Base-by-base conservation (phyloP, 192 early-diverging fungal genomes). In the Coemansia sp. region DNA sequence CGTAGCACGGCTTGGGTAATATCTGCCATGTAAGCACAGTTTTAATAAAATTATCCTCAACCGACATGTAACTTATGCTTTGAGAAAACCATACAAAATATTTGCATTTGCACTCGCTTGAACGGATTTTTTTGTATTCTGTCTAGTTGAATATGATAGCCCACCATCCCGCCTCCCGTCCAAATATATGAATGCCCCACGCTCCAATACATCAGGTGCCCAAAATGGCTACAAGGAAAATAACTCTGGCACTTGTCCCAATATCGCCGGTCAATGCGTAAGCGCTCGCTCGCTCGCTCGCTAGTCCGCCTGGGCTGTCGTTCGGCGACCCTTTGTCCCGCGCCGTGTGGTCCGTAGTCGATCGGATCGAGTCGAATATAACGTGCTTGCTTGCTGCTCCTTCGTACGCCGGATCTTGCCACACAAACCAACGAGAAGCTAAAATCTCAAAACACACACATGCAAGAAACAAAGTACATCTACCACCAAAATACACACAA, bases 91-190 rank as follows among this genome's bases (percentile, higher is more conserved):
- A n/a, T n/a, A n/a, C n/a, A n/a, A n/a, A n/a, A n/a, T n/a, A n/a
- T n/a, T n/a, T n/a, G n/a, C n/a, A n/a, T n/a, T n/a, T 32, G 29
- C 29, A 32, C 7, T 15, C 24, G 5, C 7, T 2, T 24, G 24
- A 26, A 34, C 53, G 53, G 53, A 33, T 36, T n/a, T n/a, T n/a
- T n/a, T n/a, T 19, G 38, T 58, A 7, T 37, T 15, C 26, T 60
- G 41, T 44, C 10, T 24, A 44, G 8, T 15, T 26, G 1, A 26
- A 29, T 29, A 50, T 35, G 29, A 50, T 35, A 59, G 42, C 69
- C 69, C 69, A 65, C 69, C 69, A 71, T 53, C 69, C 69, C 69
- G 46, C 69, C 69, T 33, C 69, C 69, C 69, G 69, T 65, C 69
- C 69, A 60, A 38, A 52, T 21, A 34, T 21, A 48, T n/a, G n/a